Evolutionary conservation across 257 asterid genomes (phyloP).

Genomic region (Nicotiana obtusifolia): DNA sequence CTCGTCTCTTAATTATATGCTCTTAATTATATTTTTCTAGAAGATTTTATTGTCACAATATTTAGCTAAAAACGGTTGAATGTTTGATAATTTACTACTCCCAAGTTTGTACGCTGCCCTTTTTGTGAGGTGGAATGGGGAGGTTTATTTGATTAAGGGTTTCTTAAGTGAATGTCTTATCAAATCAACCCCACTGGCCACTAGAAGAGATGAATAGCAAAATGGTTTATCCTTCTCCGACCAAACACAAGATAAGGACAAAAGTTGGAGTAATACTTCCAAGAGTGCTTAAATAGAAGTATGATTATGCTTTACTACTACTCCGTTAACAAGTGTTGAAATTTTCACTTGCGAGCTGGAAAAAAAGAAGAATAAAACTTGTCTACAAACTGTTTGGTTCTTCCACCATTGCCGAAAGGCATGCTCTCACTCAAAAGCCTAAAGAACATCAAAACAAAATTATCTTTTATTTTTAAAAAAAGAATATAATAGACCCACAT

Average conservation of each 20-base stretch:
- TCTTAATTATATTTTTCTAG: background rate
- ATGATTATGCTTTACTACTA: background rate
- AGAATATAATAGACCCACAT: background rate
- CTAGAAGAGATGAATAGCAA: constrained; percentile 16
- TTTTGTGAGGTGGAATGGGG: background rate
- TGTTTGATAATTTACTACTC: background rate
- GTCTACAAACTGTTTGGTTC: constrained; percentile 10
- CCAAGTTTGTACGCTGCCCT: background rate
- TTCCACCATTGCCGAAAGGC: constrained; percentile 40
- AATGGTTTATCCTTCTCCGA: constrained; percentile 9
- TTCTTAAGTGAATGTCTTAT: constrained; percentile 12
- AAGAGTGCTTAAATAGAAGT: constrained; percentile 1
- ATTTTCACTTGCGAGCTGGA: background rate
- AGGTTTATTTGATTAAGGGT: background rate
- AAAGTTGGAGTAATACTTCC: background rate
- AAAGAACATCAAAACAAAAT: background rate
- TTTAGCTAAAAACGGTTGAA: background rate
- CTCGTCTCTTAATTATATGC: background rate
- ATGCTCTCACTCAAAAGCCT: constrained; percentile 14
- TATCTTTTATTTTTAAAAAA: background rate
- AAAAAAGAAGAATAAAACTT: background rate
- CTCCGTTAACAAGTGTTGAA: constrained; percentile 26
- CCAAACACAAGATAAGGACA: constrained; percentile 7
- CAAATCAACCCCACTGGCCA: background rate
- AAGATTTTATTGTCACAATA: background rate